Percentiles rank a stretch among this genome's conserved stretches.
Evolutionary conservation across 768 basidiomycete species (phyloP).

Genomic region (Pleurotus ostreatus): DNA sequence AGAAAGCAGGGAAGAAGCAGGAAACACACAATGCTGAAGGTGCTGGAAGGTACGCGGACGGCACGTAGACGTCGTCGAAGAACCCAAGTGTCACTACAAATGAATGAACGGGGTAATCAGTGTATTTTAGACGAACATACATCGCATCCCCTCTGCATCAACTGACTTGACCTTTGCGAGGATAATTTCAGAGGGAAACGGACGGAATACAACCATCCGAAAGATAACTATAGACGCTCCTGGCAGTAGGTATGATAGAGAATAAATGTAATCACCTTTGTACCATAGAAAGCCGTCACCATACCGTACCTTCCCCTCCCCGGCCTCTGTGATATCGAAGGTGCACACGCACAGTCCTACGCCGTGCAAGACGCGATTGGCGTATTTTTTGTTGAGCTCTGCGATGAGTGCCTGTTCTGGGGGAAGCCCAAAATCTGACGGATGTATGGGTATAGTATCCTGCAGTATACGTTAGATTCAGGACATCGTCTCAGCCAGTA

Average conservation of each 20-base stretch:
- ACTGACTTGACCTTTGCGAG: constrained; percentile 86
- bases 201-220: constrained; percentile 86
- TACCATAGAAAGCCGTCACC: constrained; percentile 96
- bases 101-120: background rate
- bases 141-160: constrained; percentile 77
- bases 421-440: constrained; percentile 77
- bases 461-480: constrained; percentile 22
- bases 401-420: constrained; percentile 76
- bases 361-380: constrained; percentile 86
- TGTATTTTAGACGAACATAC: constrained; percentile 39
- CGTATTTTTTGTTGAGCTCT: constrained; percentile 93
- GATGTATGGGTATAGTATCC: constrained; percentile 91
- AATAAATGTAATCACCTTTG: constrained; percentile 52
- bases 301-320: constrained; percentile 91
- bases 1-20: too few species aligned
- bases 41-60: constrained; percentile 73
- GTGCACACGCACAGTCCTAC: constrained; percentile 89
- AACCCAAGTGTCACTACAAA: constrained; percentile 78
- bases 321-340: constrained; percentile 81
- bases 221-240: constrained; percentile 61
- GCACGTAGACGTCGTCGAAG: constrained; percentile 92
- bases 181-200: constrained; percentile 87
- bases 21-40: constrained; percentile 70
- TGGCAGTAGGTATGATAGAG: constrained; percentile 3
- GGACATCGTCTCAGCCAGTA: constrained; percentile 10